Evolutionary conservation across 495 filamentous ascomycete genomes (phyloP), one percentile per base, ranked within the genome.

Genomic region (Arthonia radiata): DNA sequence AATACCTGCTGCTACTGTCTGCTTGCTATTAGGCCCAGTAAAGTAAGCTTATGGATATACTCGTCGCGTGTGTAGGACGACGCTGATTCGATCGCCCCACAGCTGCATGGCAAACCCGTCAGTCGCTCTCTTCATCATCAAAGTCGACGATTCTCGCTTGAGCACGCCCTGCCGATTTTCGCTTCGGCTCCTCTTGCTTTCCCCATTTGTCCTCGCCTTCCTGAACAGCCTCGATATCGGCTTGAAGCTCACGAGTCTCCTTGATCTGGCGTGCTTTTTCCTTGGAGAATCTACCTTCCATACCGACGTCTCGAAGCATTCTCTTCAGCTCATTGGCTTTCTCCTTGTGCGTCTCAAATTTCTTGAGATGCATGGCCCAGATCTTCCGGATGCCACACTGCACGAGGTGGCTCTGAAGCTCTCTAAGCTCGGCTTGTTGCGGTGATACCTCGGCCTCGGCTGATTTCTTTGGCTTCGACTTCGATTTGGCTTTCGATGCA

Each of bases 301-400:
- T 91, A 3, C 86, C 89, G 14, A 65, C 56, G 5, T 86, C 76
- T 14, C 56, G 55, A 17, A 97, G 57, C 63, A 89, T 68, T 3
- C 46, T 44, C 38, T 64, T 78, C 9, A 94, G 61, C 46, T 90
- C 79, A 30, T 52, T 50, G 31, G 93, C 80, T 53, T 92, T 93
- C 5, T 61, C 76, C 37, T 70, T 75, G 9, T 61, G 43, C 15
- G 71, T 77, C 24, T 67, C 71, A 41, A 65, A 73, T 34, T 76
- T 71, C 31, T 59, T 57, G 27, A 97, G 59, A 49, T 91, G 78
- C 30, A 69, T 64, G 19, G 55, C 56, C 86, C 89, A 97, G 35
- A 93, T 61, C 42, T 93, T 94, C 17, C 79, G 75, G 25, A 97
- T 67, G 12, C 86, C 86, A 39, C 86, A 97, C 52, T 91, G 93